Evolutionary conservation across 768 basidiomycete genomes (phyloP), one percentile per base, ranked within the genome.

Genomic region (Boletellus sp.): DNA sequence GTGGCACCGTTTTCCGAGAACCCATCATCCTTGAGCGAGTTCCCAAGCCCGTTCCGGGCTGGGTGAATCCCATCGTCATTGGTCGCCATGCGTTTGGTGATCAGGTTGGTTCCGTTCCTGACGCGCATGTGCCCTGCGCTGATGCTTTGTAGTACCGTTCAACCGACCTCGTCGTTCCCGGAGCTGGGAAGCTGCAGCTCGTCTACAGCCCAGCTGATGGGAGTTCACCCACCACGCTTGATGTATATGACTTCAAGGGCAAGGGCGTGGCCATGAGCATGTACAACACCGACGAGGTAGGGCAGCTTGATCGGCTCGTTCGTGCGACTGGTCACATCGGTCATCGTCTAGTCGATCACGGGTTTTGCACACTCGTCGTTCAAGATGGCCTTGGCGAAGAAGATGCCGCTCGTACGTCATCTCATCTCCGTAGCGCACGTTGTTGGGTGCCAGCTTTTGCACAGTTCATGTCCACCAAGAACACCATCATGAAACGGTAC

Each of bases 1-100:
- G 93, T 28, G 96, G 96, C 36, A 98, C 96, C 17, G 94, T 99
- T 46, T 98, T 98, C 84, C 86, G 96, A 55, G 96, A 96, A 70
- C 96, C 96, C 58, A 98, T 99, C 72, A 85, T 98, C 67, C 80
- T 98, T 26, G 68, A 84, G 43, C 82, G 84, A 57, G 89, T 99
- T 64, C 96, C 95, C 28, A 88, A 87, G 64, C 92, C 94, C 8
- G 79, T 98, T 35, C 96, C 96, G 34, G 95, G 96, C 34, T 99
- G 96, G 96, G 78, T 82, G 47, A 94, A 97, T 62, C 94, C 96
- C 39, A 99, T 99, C 63, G 76, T 92, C 50, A 96, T 97, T 53
- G 95, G 95, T 23, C 84, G 95, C 60, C 96, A 98, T 69, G 96
- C 96, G 9, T 94, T 94, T 61, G 96, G 96, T 61, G 95, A 98